A percentile compares a stretch with the other conserved stretches of the same genome.
Conservation (phyloP, 352 stramenopile genomes). For the Phytophthora colocasiae region DNA sequence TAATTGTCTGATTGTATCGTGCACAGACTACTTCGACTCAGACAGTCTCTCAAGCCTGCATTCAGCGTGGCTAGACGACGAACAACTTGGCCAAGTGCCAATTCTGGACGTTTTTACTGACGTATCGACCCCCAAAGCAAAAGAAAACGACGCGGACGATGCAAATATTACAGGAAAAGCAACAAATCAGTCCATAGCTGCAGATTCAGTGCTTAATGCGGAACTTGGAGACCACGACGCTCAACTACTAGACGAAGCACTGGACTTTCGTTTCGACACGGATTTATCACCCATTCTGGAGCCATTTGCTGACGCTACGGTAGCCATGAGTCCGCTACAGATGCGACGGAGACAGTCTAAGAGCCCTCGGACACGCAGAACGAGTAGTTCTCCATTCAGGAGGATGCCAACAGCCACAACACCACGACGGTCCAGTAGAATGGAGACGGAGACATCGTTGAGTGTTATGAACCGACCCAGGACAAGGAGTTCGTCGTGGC, state of each 20-base stretch:
- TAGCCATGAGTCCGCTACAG: slow-evolving; percentile 29
- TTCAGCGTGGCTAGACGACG: slow-evolving; percentile 58
- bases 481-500: slow-evolving; percentile 47
- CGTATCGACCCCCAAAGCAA: slow-evolving; percentile 27
- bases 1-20: slow-evolving; percentile 7
- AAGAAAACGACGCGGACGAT: slow-evolving; percentile 27
- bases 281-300: slow-evolving; percentile 70
- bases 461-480: slow-evolving; percentile 29
- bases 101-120: slow-evolving; percentile 43
- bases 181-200: slow-evolving; percentile 42
- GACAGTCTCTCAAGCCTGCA: slow-evolving; percentile 43
- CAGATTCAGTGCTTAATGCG: slow-evolving; percentile 47
- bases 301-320: slow-evolving; percentile 35
- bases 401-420: slow-evolving; percentile 11
- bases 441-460: slow-evolving; percentile 14
- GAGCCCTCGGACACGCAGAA: slow-evolving; percentile 23
- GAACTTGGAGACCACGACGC: slow-evolving; percentile 36
- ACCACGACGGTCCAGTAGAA: slow-evolving; percentile 15
- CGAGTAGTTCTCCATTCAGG: slow-evolving; percentile 19
- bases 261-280: slow-evolving; percentile 50
- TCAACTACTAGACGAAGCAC: slow-evolving; percentile 31
- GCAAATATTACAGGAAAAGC: slow-evolving; percentile 27
- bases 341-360: slow-evolving; percentile 27
- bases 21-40: slow-evolving; percentile 35
- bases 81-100: slow-evolving; percentile 48